Evolutionary conservation across 192 early-diverging fungal species (phyloP), one percentile per base, ranked within the genome.

Genomic region (Gonapodya prolifera): DNA sequence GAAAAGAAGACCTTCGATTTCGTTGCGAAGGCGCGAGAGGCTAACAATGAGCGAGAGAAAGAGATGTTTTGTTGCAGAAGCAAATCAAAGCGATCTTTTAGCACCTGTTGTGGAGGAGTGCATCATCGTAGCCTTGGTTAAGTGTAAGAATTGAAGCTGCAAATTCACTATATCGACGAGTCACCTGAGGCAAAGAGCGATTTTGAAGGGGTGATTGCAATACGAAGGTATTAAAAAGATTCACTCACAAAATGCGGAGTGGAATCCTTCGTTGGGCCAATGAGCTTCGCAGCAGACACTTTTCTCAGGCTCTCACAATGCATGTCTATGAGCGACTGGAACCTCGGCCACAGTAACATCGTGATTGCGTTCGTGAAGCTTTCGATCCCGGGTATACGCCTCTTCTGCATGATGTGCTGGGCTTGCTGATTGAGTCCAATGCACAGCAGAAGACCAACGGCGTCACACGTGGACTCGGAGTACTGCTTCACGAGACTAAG

Each of bases 221-320:
- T 0, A 82, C 30, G 73, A 28, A 78, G 34, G 70, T 1, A 30
- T 34, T 45, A 34, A 30, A 30, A 16, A 33, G 31, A 1, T 45
- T 1, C 31, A 84, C 86, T 84, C 83, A 94, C 93, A 85, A 90
- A 94, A 77, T 94, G 93, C 31, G 92, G 92, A 81, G 92, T 91
- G 0, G 89, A 84, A 33, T 94, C 93, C 80, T 91, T 93, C 35
- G 34, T 82, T 16, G 84, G 69, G 0, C 45, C 45, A 8, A 90
- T 76, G 34, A 92, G 78, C 79, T 90, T 92, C 33, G 83, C 81
- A 2, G 90, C 75, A 23, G 78, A 85, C 79, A 91, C 87, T 35
- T 94, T 96, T 71, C 91, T 91, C 34, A 96, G 81, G 78, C 94
- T 96, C 76, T 99, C 95, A 2, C 95, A 91, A 80, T 99, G 96